Base-by-base conservation (phyloP, 331 rosid species). In the Cydonia oblonga region DNA sequence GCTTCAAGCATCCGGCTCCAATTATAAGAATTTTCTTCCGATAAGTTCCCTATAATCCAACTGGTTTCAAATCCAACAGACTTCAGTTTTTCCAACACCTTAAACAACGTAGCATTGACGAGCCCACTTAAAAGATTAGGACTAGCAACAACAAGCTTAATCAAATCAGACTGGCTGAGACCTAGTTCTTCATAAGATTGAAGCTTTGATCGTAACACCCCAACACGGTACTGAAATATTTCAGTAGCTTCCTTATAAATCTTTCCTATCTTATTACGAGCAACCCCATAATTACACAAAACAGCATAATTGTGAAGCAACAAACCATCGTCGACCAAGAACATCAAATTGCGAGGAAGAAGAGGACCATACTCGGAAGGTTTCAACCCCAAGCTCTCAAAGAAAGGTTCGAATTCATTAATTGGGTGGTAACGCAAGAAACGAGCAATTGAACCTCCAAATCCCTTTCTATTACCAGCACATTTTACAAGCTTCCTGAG, bases 391-490 rank as follows among this genome's bases (percentile, higher is more conserved):
- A 81, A 56, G 81, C 96, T 87, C 83, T 92, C 98, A 40, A 92
- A 88, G 70, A 92, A 92, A 44, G 93, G 96, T 64, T 90, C 96
- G 51, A 90, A 92, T 71, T 92, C 98, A 46, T 92, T 92, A 76
- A 92, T 82, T 4, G 98, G 98, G 69, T 92, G 89, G 76, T 87
- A 90, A 7, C 96, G 78, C 29, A 92, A 76, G 56, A 86, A 83
- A 24, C 96, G 84, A 3, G 83, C 13, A 61, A 88, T 62, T 9
- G 86, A n/a, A n/a, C n/a, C 83, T 35, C 78, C 72, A 84, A 9
- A 82, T 70, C 24, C 78, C 82, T 15, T 42, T 72, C 40, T 73
- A 25, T 32, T 10, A 32, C 32, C 52, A 92, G 66, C 80, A 58
- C 60, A 77, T 56, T 58, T 70, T 40, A 92, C 58, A 69, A 92